Conservation (phyloP, 805 yeast genomes). For the Kodamaea jinghongensis region DNA sequence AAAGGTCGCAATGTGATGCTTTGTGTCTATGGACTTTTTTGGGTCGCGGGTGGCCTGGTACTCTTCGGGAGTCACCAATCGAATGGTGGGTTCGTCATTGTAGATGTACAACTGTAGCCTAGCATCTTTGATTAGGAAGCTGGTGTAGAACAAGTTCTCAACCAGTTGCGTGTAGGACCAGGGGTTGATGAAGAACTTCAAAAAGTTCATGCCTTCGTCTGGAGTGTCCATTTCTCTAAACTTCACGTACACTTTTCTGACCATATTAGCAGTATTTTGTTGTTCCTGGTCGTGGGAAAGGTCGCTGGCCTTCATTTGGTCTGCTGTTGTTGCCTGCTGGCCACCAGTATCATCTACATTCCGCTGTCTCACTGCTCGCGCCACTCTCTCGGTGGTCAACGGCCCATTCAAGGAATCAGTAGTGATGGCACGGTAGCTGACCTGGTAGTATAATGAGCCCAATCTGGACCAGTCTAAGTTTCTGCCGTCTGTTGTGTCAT, state of each 20-base stretch:
- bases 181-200: constrained; percentile 71
- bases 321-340: constrained; percentile 48
- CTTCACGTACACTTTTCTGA: constrained; percentile 49
- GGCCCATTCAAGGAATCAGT: constrained; percentile 72
- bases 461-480: constrained; percentile 54
- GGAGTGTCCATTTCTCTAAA: constrained; percentile 26
- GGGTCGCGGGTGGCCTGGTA: constrained; percentile 17
- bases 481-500: constrained; percentile 2
- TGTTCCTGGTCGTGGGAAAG: constrained; percentile 49
- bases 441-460: constrained; percentile 49
- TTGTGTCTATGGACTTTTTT: constrained; percentile 24
- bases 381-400: constrained; percentile 55
- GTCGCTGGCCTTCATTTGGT: constrained; percentile 50
- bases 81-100: constrained; percentile 45
- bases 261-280: constrained; percentile 60
- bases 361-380: constrained; percentile 29
- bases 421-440: constrained; percentile 47
- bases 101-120: constrained; percentile 52
- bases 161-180: constrained; percentile 71
- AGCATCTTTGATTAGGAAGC: constrained; percentile 78
- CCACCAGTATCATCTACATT: constrained; percentile 41
- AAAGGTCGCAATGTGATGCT: constrained; percentile 70
- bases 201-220: constrained; percentile 45
- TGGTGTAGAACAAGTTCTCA: constrained; percentile 79
- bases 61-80: constrained; percentile 25